phyloP scores from a whole-genome alignment of 805 yeast genomes.

The Debaryomyces prosopidis region DNA sequence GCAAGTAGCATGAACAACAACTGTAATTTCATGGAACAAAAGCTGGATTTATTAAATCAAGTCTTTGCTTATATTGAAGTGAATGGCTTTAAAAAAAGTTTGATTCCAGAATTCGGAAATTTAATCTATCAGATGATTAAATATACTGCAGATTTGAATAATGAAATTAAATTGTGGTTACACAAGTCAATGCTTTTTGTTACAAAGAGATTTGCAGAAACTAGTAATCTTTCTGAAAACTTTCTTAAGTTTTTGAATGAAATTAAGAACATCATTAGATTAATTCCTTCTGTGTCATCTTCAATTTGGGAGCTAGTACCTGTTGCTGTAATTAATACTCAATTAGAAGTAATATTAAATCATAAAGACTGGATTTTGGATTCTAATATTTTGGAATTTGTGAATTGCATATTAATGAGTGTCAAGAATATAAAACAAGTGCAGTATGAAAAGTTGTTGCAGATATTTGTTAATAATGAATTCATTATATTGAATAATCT shows the following conservation, averaged over 20 bases:
- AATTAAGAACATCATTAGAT: conserved; percentile 15
- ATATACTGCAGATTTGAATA: conserved; percentile 18
- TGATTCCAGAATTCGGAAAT: conserved; percentile 25
- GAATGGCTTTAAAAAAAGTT: conserved; percentile 27
- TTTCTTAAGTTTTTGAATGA: conserved; percentile 31
- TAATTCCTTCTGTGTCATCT: conserved; percentile 7
- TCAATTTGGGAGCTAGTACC: conserved; percentile 35
- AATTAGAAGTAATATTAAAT: conserved; percentile 60
- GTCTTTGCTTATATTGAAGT: conserved; percentile 20
- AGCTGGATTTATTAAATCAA: conserved; percentile 14
- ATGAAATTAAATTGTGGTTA: conserved; percentile 47
- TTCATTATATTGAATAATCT: conserved; percentile 30
- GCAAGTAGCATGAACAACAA: background rate
- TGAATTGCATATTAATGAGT: conserved; percentile 36
- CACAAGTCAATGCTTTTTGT: conserved; percentile 58
- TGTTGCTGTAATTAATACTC: conserved; percentile 53
- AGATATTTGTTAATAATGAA: conserved; percentile 60
- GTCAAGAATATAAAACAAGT: conserved; percentile 33
- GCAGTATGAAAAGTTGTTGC: conserved; percentile 56
- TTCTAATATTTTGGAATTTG: conserved; percentile 46
- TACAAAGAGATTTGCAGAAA: conserved; percentile 65
- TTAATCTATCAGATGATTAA: conserved; percentile 27
- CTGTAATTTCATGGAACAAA: conserved; percentile 1
- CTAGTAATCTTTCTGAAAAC: conserved; percentile 21
- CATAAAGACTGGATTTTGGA: conserved; percentile 46